A percentile compares a stretch with the other conserved stretches of the same genome.
phyloP scores from a whole-genome alignment of 2,329 filamentous ascomycete genomes.

The Colletotrichum cuscutae region DNA sequence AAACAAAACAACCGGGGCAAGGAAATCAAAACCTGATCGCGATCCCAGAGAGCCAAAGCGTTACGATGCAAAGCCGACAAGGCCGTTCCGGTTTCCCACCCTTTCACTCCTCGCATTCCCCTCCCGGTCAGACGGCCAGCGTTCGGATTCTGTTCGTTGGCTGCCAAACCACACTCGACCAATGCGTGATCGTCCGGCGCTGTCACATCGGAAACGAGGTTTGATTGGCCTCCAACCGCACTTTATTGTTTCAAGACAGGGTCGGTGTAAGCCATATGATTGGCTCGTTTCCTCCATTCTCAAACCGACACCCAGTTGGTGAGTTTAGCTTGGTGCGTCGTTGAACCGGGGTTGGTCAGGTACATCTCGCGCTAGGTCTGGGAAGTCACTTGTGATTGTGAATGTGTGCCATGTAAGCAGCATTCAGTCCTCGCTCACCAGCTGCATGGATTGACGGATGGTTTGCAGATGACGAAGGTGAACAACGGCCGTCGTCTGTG shows the following conservation, averaged over 20 bases:
- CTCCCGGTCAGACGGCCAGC: conserved; percentile 25
- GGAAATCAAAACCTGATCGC: neutral
- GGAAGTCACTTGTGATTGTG: neutral
- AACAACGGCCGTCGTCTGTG: conserved; percentile 17
- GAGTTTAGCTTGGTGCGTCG: neutral
- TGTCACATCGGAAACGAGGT: conserved; percentile 27
- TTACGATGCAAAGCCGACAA: conserved; percentile 2
- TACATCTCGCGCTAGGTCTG: neutral
- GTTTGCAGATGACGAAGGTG: conserved; percentile 21
- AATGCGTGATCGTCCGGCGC: conserved; percentile 26
- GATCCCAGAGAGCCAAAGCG: conserved; percentile 6
- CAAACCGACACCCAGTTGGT: conserved; percentile 29
- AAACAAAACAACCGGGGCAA: conserved; percentile 5
- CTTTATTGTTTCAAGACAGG: conserved; percentile 31
- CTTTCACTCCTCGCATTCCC: neutral
- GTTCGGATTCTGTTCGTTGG: conserved; percentile 17
- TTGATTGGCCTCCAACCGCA: conserved; percentile 26
- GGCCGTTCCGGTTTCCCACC: conserved; percentile 10
- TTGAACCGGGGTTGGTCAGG: neutral
- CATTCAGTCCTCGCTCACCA: neutral
- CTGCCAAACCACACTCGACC: neutral
- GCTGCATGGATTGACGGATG: conserved; percentile 9
- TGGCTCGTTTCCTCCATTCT: conserved; percentile 19
- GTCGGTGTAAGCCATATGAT: conserved; percentile 4
- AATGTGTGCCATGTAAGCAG: neutral